These are phyloP conservation scores for Perilla frutescens DNA, from an alignment of 257 asterid species.

Conservation along the genomic window DNA sequence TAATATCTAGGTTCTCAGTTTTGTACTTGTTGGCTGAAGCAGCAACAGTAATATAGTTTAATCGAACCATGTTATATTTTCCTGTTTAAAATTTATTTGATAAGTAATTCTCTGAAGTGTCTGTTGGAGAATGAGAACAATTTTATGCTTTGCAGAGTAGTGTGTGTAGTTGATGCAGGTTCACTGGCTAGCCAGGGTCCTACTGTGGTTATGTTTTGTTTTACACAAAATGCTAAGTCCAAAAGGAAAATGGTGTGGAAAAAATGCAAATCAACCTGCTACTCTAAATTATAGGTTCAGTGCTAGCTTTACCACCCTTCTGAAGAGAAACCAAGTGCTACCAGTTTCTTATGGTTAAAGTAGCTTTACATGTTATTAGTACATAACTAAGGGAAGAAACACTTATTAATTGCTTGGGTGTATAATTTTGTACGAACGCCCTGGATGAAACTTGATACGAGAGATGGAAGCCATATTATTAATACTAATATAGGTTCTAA, in stretches of 20 bases:
- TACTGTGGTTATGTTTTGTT: background rate
- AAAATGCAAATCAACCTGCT: background rate
- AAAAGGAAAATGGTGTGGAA: background rate
- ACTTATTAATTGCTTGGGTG: conserved; percentile 1
- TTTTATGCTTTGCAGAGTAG: background rate
- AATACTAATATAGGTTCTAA: too few species aligned
- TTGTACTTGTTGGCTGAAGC: background rate
- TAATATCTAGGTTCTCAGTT: conserved; percentile 27
- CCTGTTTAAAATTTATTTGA: background rate
- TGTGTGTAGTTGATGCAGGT: conserved; percentile 5
- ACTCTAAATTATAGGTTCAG: conserved; percentile 7
- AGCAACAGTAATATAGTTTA: background rate
- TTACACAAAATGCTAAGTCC: conserved; percentile 1
- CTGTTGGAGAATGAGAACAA: conserved; percentile 18
- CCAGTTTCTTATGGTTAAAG: background rate
- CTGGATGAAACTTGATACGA: too few species aligned
- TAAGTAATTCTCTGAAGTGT: conserved; percentile 10
- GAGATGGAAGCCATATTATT: too few species aligned
- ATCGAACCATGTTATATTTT: background rate
- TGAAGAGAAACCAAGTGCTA: background rate
- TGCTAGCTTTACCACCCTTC: conserved; percentile 9
- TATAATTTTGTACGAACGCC: background rate
- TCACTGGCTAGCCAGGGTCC: conserved; percentile 19
- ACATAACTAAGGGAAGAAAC: background rate
- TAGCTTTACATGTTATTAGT: conserved; percentile 13